phyloP scores from a whole-genome alignment of 2,329 filamentous ascomycete genomes.

The Sporothrix curviconia region DNA sequence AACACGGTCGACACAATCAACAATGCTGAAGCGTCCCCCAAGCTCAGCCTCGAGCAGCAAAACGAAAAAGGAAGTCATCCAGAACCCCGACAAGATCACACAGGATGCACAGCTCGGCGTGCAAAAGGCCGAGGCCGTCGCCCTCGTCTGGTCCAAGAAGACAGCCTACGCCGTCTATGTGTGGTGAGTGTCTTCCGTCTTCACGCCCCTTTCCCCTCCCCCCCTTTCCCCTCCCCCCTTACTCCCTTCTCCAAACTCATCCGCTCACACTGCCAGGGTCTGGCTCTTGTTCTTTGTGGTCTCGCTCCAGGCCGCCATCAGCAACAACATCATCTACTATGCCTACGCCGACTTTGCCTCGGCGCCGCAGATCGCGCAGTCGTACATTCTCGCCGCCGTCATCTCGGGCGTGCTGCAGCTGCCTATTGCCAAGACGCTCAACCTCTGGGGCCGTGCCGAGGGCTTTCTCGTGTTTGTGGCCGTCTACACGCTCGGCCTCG shows the following conservation, averaged over 20 bases:
- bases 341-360: conserved; percentile 43
- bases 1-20: not conserved
- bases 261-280: too few relatives aligned
- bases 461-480: conserved; percentile 50
- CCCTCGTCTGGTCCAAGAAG: conserved; percentile 35
- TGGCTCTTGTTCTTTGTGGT: conserved; percentile 36
- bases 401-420: conserved; percentile 56
- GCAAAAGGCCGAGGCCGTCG: conserved; percentile 41
- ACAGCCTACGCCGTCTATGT: too few relatives aligned
- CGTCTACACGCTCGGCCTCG: conserved; percentile 45
- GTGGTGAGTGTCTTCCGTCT: too few relatives aligned
- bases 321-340: conserved; percentile 37
- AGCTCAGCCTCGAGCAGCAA: conserved; percentile 16
- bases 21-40: not conserved
- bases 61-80: conserved; percentile 17
- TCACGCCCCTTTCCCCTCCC: too few relatives aligned
- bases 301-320: conserved; percentile 33
- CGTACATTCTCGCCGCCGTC: conserved; percentile 46
- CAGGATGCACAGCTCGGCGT: conserved; percentile 42
- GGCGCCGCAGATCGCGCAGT: conserved; percentile 48
- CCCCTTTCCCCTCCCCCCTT: too few relatives aligned
- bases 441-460: conserved; percentile 61
- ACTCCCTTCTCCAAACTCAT: too few relatives aligned
- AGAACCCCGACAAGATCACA: conserved; percentile 13
- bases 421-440: conserved; percentile 60